Evolutionary conservation across 1,284 basidiomycete species (phyloP).

Genomic region (Athelia psychrophila): DNA sequence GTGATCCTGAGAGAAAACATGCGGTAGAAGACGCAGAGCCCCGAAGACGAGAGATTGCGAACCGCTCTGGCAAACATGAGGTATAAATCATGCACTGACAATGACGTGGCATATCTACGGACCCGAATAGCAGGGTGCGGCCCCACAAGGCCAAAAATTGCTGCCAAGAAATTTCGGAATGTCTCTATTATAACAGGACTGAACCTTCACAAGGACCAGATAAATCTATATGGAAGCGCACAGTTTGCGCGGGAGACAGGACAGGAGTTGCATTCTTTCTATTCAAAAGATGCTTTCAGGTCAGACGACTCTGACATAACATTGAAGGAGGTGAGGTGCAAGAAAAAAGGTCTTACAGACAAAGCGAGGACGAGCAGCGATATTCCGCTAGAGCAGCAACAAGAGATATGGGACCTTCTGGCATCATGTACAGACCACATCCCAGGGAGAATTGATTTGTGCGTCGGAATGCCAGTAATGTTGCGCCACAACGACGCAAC

Average conservation of each 20-base stretch:
- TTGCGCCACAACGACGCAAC: slow-evolving; percentile 33
- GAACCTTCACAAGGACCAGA: slow-evolving; percentile 29
- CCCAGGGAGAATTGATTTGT: slow-evolving; percentile 29
- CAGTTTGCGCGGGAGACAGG: slow-evolving; percentile 27
- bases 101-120: slow-evolving; percentile 28
- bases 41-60: slow-evolving; percentile 24
- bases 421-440: slow-evolving; percentile 17
- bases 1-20: slow-evolving; percentile 35
- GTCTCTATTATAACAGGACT: slow-evolving; percentile 29
- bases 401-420: slow-evolving; percentile 25
- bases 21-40: slow-evolving; percentile 22
- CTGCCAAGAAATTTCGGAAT: slow-evolving; percentile 20
- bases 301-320: slow-evolving; percentile 1
- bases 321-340: not conserved
- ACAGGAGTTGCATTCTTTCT: slow-evolving; percentile 18
- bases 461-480: slow-evolving; percentile 38
- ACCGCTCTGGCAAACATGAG: slow-evolving; percentile 30
- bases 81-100: slow-evolving; percentile 29
- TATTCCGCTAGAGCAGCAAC: slow-evolving; percentile 11
- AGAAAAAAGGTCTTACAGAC: not conserved
- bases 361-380: not conserved
- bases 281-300: slow-evolving; percentile 22
- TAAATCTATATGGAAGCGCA: slow-evolving; percentile 23
- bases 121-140: slow-evolving; percentile 12
- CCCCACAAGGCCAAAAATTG: slow-evolving; percentile 7